A percentile compares a stretch with the other conserved stretches of the same genome.
Evolutionary conservation across 1,139 yeast genomes (phyloP).

Genomic region (Kodamaea fungicola): DNA sequence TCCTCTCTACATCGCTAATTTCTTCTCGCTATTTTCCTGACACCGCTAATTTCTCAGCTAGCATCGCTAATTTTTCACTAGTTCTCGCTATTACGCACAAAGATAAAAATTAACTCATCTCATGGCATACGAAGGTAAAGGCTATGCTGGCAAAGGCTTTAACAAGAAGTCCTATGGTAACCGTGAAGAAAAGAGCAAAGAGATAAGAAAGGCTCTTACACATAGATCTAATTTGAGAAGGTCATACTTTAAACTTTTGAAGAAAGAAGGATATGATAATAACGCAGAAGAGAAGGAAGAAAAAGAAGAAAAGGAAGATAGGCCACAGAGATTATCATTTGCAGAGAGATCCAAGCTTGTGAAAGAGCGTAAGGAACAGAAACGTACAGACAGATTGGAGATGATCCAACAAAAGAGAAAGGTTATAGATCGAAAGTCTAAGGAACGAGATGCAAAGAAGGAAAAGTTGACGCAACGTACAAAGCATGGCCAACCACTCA

Average conservation of each 20-base stretch:
- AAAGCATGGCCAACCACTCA: constrained; percentile 76
- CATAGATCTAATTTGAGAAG: constrained; percentile 84
- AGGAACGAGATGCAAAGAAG: constrained; percentile 43
- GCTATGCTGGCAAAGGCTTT: constrained; percentile 5
- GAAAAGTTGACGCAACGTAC: constrained; percentile 58
- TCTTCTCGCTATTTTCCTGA: background rate
- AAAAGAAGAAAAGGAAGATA: constrained; percentile 3
- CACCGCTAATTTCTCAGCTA: background rate
- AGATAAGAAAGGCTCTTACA: constrained; percentile 71
- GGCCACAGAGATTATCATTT: constrained; percentile 23
- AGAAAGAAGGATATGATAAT: constrained; percentile 59
- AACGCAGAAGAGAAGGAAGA: constrained; percentile 7
- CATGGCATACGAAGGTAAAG: constrained; percentile 6
- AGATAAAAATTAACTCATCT: constrained; percentile 5
- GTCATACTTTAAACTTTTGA: constrained; percentile 75
- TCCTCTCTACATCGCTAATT: too few relatives aligned
- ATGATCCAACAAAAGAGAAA: constrained; percentile 16
- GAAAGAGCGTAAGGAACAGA: constrained; percentile 21
- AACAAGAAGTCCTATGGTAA: constrained; percentile 27
- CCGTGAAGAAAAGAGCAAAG: constrained; percentile 44
- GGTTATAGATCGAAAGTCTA: constrained; percentile 14
- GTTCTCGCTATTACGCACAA: background rate
- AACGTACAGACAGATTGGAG: constrained; percentile 26
- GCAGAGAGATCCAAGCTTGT: constrained; percentile 48
- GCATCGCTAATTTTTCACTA: background rate